Conservation (phyloP, 1,139 yeast species). For the Geotrichum histeridarum region DNA sequence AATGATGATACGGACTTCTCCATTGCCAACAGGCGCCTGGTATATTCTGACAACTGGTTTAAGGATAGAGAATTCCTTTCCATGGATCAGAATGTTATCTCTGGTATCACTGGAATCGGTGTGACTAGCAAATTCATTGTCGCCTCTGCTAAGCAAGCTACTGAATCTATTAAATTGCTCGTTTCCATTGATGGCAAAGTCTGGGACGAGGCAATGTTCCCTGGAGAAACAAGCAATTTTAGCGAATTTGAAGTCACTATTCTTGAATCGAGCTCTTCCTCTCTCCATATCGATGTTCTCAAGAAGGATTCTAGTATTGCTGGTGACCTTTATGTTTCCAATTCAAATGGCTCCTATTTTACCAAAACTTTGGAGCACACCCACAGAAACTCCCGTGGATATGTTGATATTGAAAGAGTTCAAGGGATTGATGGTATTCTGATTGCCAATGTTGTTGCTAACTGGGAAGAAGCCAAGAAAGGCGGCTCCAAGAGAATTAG, state of each 20-base stretch:
- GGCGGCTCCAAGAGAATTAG: slow-evolving; percentile 23
- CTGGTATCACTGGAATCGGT: slow-evolving; percentile 45
- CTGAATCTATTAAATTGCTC: slow-evolving; percentile 42
- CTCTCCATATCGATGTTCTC: slow-evolving; percentile 50
- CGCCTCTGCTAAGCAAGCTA: slow-evolving; percentile 39
- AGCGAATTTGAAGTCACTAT: slow-evolving; percentile 46
- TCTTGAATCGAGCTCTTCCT: slow-evolving; percentile 52
- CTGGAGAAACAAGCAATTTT: slow-evolving; percentile 38
- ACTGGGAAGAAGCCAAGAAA: slow-evolving; percentile 29
- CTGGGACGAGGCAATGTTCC: slow-evolving; percentile 51
- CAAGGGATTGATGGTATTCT: slow-evolving; percentile 68
- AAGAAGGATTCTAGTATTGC: slow-evolving; percentile 25
- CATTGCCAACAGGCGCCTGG: slow-evolving; percentile 42
- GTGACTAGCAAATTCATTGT: slow-evolving; percentile 52
- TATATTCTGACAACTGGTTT: slow-evolving; percentile 54
- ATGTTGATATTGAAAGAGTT: slow-evolving; percentile 46
- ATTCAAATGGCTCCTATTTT: slow-evolving; percentile 58
- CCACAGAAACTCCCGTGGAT: slow-evolving; percentile 40
- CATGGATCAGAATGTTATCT: slow-evolving; percentile 31
- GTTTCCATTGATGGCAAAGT: slow-evolving; percentile 55
- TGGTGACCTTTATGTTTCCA: slow-evolving; percentile 52
- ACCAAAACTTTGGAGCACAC: slow-evolving; percentile 46
- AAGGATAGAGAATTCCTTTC: slow-evolving; percentile 37
- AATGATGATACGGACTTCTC: slow-evolving; percentile 43
- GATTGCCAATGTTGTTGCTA: slow-evolving; percentile 47